Percentiles rank a stretch among this genome's conserved stretches.
These are phyloP conservation scores for Syncephalastrum monosporum DNA, from an alignment of 371 early-diverging fungal genomes.

Conservation along the genomic window DNA sequence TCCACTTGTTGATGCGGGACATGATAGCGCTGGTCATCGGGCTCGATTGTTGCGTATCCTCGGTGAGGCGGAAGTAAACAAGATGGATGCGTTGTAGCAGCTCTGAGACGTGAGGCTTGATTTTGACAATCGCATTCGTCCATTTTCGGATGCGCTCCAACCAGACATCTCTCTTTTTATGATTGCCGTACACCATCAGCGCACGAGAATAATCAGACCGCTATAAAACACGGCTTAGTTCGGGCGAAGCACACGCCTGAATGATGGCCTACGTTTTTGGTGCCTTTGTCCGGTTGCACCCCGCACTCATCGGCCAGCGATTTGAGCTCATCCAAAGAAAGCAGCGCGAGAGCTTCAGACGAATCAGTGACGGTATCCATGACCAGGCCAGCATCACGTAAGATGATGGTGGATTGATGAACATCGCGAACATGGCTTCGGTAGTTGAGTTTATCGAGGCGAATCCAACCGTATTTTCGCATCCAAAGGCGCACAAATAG, in stretches of 20 bases:
- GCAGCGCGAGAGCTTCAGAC: conserved; percentile 29
- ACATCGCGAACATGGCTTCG: conserved; percentile 25
- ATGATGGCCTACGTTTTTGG: too few species aligned
- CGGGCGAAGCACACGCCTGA: too few species aligned
- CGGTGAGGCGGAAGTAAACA: conserved; percentile 48
- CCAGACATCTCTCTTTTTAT: too few species aligned
- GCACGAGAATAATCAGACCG: too few species aligned
- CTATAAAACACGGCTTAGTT: too few species aligned
- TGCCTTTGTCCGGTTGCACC: neutral
- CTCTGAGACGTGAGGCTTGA: too few species aligned
- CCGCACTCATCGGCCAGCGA: conserved; percentile 4
- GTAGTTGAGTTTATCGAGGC: conserved; percentile 39
- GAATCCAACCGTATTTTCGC: conserved; percentile 58
- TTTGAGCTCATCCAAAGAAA: conserved; percentile 36
- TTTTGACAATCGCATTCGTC: too few species aligned
- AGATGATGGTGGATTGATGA: conserved; percentile 12
- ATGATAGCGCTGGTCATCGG: conserved; percentile 56
- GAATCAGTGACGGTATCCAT: conserved; percentile 13
- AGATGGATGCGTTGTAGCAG: conserved; percentile 53
- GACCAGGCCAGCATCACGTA: conserved; percentile 13
- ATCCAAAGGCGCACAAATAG: conserved; percentile 65
- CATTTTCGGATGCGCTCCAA: too few species aligned
- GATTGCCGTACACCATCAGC: too few species aligned
- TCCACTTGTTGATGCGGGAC: conserved; percentile 53
- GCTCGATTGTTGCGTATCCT: conserved; percentile 22